Base-by-base conservation (phyloP, 345 rosid species). In the Melastoma malabathricum region DNA sequence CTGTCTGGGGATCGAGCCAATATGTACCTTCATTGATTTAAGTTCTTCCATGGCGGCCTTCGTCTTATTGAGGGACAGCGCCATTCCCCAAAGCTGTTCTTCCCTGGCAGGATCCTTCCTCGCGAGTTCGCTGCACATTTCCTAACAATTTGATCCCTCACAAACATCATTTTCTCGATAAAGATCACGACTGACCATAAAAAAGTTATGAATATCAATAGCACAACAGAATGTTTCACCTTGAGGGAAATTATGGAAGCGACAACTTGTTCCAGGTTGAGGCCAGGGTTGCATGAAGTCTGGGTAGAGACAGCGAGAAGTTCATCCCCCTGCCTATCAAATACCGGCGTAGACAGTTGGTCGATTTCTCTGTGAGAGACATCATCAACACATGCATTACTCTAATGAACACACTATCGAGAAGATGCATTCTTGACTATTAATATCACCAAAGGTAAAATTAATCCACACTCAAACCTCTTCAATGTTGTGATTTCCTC, bases 21-120 rank as follows among this genome's bases (percentile, higher is more conserved):
- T 4, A 9, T 34, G 55, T 51, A 51, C 55, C 55, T 51, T n/a
- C 23, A 34, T 22, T 34, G 43, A 44, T 27, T 22, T 16, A 51
- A 51, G 41, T 34, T 49, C 15, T 34, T 15, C 13, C 47, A 31
- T 8, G 10, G 17, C 43, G 75, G 83, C 89, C 89, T 80, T 73
- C 71, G 82, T 67, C 60, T 64, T 56, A 22, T 39, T 54, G 43
- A 85, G 53, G 52, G 71, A 68, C 22, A 68, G 62, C 43, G 80
- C 68, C 64, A 85, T 57, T 45, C 66, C 70, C 64, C 39, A 43
- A n/a, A 90, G 67, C 65, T 75, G 79, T 58, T 69, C 76, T 67
- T 84, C 88, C 46, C 79, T 56, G 47, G 66, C 64, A 48, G 70
- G 54, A 67, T 80, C 87, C 79, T 56, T 82, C 17, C 70, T 80